Conservation (phyloP, 257 asterid genomes). For the Hygrophila difformis region DNA sequence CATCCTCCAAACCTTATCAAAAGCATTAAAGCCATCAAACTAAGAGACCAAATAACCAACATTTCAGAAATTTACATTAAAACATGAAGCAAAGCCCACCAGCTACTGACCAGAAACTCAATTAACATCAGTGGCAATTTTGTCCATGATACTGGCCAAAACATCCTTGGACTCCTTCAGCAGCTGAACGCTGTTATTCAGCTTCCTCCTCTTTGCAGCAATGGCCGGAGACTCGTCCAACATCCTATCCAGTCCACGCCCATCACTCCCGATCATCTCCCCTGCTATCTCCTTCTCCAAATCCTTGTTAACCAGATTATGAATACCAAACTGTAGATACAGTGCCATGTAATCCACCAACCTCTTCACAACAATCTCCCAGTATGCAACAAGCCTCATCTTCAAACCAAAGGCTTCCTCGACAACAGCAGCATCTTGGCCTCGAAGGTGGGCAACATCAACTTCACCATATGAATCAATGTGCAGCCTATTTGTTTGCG, state of each 20-base stretch:
- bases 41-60: no score
- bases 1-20: no score
- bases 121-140: not conserved
- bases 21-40: no score
- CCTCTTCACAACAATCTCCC: conserved; percentile 26
- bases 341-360: conserved; percentile 24
- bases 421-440: not conserved
- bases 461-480: conserved; percentile 3
- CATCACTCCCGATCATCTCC: conserved; percentile 17
- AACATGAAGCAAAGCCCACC: no score
- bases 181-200: conserved; percentile 21
- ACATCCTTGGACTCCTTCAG: conserved; percentile 29
- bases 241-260: conserved; percentile 22
- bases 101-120: no score
- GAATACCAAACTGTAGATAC: conserved; percentile 17
- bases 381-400: conserved; percentile 23
- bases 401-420: conserved; percentile 29
- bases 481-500: not conserved
- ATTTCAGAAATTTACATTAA: no score
- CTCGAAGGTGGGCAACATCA: conserved; percentile 9
- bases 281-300: conserved; percentile 15
- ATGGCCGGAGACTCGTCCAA: conserved; percentile 22
- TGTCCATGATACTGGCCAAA: conserved; percentile 23
- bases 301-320: conserved; percentile 23
- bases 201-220: conserved; percentile 19